Evolutionary conservation across 805 yeast species (phyloP).

Genomic region (Ascoidea rubescens): DNA sequence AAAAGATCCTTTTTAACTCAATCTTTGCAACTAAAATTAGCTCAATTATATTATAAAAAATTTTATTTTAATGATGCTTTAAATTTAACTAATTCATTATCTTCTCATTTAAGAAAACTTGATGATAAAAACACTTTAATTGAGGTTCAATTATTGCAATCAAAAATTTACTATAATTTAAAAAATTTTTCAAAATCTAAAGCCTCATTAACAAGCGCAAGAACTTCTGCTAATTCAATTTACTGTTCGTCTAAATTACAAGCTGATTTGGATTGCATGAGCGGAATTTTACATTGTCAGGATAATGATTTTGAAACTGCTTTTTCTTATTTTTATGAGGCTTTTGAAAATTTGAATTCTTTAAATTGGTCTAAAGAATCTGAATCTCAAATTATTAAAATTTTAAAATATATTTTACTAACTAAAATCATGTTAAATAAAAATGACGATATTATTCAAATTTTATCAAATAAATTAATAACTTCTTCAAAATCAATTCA

Average conservation of each 20-base stretch:
- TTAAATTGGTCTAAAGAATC: constrained; percentile 27
- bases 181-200: constrained; percentile 83
- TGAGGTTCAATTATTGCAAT: constrained; percentile 87
- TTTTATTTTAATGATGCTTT: constrained; percentile 56
- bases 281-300: constrained; percentile 92
- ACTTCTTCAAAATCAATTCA: constrained; percentile 36
- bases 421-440: constrained; percentile 87
- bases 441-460: constrained; percentile 71
- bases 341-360: constrained; percentile 76
- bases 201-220: constrained; percentile 86
- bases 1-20: constrained; percentile 85
- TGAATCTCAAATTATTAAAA: constrained; percentile 57
- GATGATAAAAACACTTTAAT: constrained; percentile 94
- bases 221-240: constrained; percentile 94
- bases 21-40: constrained; percentile 70
- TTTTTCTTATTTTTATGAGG: constrained; percentile 86
- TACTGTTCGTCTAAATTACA: constrained; percentile 90
- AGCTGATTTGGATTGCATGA: constrained; percentile 89
- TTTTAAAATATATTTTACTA: constrained; percentile 82
- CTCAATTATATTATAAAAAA: constrained; percentile 59
- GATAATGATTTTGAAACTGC: constrained; percentile 96
- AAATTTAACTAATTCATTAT: constrained; percentile 52
- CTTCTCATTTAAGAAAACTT: constrained; percentile 78
- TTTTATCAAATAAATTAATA: constrained; percentile 36
- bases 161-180: constrained; percentile 80